Conservation (phyloP, 306 rosid species). For the Acacia melanoxylon region DNA sequence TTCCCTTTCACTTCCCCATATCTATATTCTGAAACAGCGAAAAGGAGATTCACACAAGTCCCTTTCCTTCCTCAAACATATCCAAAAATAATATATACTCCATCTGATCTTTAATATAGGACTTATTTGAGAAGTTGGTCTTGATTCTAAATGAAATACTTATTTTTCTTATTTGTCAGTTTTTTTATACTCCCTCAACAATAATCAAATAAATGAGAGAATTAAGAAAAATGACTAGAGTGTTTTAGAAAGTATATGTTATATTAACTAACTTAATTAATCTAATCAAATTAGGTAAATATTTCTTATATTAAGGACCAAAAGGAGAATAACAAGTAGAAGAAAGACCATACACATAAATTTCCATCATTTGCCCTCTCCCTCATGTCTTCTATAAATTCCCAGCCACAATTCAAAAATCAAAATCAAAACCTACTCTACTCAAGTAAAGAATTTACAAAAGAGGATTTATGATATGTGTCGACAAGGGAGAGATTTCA, state of each 20-base stretch:
- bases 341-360: background rate
- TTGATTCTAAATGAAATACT: no score
- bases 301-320: no score
- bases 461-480: constrained; percentile 6
- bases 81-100: background rate
- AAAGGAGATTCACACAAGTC: background rate
- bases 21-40: background rate
- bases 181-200: no score
- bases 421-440: background rate
- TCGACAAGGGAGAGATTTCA: background rate
- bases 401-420: background rate
- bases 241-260: no score
- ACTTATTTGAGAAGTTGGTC: no score
- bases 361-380: background rate
- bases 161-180: no score
- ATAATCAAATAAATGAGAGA: no score
- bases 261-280: no score
- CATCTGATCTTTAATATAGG: no score
- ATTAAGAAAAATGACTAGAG: no score
- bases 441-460: background rate
- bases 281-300: no score
- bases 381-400: background rate
- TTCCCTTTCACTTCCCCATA: background rate
- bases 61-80: background rate
- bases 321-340: background rate